These are phyloP conservation scores for Hyphopichia khmerensis DNA, from an alignment of 1,139 yeast genomes.

Conservation along the genomic window DNA sequence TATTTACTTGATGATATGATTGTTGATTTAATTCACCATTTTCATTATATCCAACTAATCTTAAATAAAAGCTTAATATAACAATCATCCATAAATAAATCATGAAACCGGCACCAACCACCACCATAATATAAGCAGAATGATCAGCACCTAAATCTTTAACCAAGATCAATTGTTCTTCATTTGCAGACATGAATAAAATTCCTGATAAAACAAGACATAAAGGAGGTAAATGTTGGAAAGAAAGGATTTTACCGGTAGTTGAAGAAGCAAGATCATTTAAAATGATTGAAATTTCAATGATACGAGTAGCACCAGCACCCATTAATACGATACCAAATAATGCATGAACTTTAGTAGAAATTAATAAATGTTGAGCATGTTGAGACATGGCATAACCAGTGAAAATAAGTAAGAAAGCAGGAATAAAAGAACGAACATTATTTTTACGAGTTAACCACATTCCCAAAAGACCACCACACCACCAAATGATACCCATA, in stretches of 20 bases:
- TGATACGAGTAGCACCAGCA: conserved; percentile 72
- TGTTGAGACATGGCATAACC: conserved; percentile 96
- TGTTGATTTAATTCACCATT: conserved; percentile 28
- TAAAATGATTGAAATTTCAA: conserved; percentile 74
- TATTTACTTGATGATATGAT: conserved; percentile 2
- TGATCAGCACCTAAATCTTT: conserved; percentile 79
- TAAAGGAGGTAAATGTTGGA: conserved; percentile 84
- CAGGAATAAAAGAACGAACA: conserved; percentile 74
- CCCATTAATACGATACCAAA: conserved; percentile 79
- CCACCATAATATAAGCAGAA: conserved; percentile 75
- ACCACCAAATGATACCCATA: conserved; percentile 97
- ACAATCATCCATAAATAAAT: conserved; percentile 65
- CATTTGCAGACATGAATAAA: conserved; percentile 87
- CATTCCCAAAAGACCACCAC: conserved; percentile 85
- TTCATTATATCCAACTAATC: conserved; percentile 47
- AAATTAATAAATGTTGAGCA: conserved; percentile 66
- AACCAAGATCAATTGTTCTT: conserved; percentile 76
- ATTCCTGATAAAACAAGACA: conserved; percentile 76
- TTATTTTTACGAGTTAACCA: conserved; percentile 59
- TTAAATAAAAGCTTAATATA: conserved; percentile 56
- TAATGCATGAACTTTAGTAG: conserved; percentile 83
- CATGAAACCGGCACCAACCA: conserved; percentile 71
- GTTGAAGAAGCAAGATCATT: conserved; percentile 50
- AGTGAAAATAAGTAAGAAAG: conserved; percentile 76
- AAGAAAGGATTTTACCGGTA: conserved; percentile 54